Evolutionary conservation across 441 rosid species (phyloP).

Genomic region (Dalechampia spathulata): DNA sequence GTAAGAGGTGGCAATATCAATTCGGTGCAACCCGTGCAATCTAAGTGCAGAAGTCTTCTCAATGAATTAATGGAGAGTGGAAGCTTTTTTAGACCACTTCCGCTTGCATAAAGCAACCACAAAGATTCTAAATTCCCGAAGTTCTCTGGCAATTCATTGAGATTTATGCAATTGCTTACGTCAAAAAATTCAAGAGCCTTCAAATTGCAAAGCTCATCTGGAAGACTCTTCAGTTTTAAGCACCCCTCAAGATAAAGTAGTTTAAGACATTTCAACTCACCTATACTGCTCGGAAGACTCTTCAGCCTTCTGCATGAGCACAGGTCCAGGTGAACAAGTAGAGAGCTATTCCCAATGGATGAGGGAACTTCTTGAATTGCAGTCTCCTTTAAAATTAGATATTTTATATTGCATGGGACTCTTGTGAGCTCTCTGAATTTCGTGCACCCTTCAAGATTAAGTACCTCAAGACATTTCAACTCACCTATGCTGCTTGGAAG

Average conservation of each 20-base stretch:
- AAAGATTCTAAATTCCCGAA: constrained; percentile 1
- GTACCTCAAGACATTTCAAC: too few species aligned
- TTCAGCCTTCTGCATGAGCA: too few species aligned
- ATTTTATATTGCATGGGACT: too few species aligned
- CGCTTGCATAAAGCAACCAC: neutral
- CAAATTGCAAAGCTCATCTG: constrained; percentile 1
- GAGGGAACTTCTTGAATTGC: too few species aligned
- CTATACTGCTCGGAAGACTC: constrained; percentile 3
- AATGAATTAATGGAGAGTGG: constrained; percentile 13
- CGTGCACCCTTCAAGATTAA: too few species aligned
- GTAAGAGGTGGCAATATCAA: constrained; percentile 3
- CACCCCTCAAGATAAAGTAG: neutral
- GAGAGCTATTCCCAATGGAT: too few species aligned
- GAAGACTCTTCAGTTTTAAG: neutral
- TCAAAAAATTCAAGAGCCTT: neutral
- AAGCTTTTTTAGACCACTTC: neutral
- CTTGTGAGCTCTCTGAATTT: too few species aligned
- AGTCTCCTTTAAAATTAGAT: too few species aligned
- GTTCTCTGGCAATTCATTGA: constrained; percentile 2
- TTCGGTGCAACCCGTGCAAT: neutral
- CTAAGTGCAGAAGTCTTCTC: neutral
- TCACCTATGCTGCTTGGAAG: too few species aligned
- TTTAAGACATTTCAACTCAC: constrained; percentile 1
- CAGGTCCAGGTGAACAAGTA: too few species aligned
- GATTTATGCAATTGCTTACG: neutral